Percentiles rank a stretch among this genome's conserved stretches.
phyloP scores from a whole-genome alignment of 257 asterid species.

The Fraxinus excelsior region DNA sequence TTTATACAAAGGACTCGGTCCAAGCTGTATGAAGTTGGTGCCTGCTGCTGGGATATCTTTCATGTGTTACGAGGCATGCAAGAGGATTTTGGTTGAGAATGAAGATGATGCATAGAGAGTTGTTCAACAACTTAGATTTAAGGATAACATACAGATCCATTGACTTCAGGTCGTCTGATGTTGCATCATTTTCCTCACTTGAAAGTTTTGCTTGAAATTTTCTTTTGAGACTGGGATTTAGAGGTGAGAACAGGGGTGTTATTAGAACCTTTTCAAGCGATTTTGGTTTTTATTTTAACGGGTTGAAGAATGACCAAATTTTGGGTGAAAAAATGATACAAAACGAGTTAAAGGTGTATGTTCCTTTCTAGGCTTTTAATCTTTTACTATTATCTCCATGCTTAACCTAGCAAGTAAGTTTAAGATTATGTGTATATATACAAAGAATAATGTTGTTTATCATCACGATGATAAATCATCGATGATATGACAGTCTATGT shows the following conservation, averaged over 20 bases:
- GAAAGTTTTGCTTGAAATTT: conserved; percentile 9
- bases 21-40: conserved; percentile 86
- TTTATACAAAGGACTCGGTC: conserved; percentile 83
- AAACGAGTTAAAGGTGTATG: background rate
- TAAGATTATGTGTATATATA: too few species aligned
- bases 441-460: too few species aligned
- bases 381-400: too few species aligned
- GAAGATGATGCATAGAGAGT: conserved; percentile 49
- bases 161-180: conserved; percentile 7
- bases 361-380: too few species aligned
- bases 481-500: too few species aligned
- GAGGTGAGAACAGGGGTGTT: conserved; percentile 23
- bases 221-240: conserved; percentile 15
- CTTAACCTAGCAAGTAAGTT: too few species aligned
- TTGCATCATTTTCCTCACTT: conserved; percentile 8
- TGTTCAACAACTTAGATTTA: background rate
- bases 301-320: background rate
- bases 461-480: too few species aligned
- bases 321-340: background rate
- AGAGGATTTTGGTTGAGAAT: conserved; percentile 77
- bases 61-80: conserved; percentile 96
- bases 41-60: conserved; percentile 98
- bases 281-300: conserved; percentile 22
- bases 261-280: background rate
- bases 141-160: conserved; percentile 26